phyloP scores from a whole-genome alignment of 2,329 filamentous ascomycete species.

The Chalaropsis thielavioides region DNA sequence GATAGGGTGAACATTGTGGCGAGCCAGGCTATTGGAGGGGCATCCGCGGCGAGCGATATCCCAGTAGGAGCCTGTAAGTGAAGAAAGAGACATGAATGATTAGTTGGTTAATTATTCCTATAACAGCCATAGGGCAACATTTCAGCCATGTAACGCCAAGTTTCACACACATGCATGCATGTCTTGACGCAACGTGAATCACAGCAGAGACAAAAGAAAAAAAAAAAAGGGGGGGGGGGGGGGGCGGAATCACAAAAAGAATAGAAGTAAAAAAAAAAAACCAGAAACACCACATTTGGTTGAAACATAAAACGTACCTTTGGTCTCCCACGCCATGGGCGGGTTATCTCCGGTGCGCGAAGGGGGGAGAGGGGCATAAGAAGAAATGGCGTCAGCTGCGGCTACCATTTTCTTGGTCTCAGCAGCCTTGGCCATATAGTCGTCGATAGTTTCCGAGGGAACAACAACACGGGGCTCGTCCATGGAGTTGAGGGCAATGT shows the following conservation, averaged over 20 bases:
- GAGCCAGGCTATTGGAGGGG: conserved; percentile 46
- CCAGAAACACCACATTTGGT: background rate
- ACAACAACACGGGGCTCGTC: conserved; percentile 52
- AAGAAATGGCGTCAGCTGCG: conserved; percentile 30
- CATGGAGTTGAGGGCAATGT: conserved; percentile 51
- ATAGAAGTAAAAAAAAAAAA: background rate
- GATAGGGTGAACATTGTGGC: conserved; percentile 30
- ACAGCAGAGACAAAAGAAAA: background rate
- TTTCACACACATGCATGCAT: background rate
- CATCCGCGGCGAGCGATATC: conserved; percentile 44
- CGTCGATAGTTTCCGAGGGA: conserved; percentile 46
- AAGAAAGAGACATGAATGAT: background rate
- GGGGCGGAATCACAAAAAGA: background rate
- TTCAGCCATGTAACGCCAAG: background rate
- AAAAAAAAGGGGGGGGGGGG: background rate
- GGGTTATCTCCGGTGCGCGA: conserved; percentile 23
- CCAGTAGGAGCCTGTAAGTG: conserved; percentile 38
- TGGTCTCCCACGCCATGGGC: conserved; percentile 36
- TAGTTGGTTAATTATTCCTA: background rate
- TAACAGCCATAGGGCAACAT: background rate
- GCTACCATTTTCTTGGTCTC: conserved; percentile 32
- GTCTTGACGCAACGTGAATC: background rate
- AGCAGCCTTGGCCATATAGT: conserved; percentile 38
- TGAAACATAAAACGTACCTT: conserved; percentile 27
- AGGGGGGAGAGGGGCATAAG: conserved; percentile 31